Base-by-base conservation (phyloP, 163 green algal species). In the Coccomyxa subellipsoidea region DNA sequence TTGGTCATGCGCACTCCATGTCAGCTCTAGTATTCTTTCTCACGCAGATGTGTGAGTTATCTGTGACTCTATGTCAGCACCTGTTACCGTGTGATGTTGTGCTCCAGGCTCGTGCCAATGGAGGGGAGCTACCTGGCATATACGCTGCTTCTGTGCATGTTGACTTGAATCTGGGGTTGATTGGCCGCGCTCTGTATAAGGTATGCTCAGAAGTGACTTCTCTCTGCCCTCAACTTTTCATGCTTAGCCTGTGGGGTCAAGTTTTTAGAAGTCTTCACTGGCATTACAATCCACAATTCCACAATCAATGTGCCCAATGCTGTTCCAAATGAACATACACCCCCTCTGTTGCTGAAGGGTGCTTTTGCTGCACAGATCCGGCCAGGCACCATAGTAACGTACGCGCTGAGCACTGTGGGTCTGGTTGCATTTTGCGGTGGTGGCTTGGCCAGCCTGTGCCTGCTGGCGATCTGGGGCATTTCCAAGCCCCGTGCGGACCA, bases 141-240 rank as follows among this genome's bases (percentile, higher is more conserved):
- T 82, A 82, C 78, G 77, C 54, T 37, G 54, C 78, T 2, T 23
- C 7, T 21, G 78, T 59, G 54, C 78, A 82, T 31, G 54, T 82
- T 27, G 31, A 77, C 10, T 6, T 82, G 36, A 23, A 35, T 4
- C 27, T 82, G 31, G 78, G 78, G 4, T 54, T 66, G 10, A 9
- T 77, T n/a, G 36, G 78, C 0, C 78, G 78, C 35, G 34, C 36
- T 7, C 32, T 82, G 18, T 59, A 82, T 54, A 59, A 54, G 78
- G 78, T 82, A 69, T 40, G 70, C 3, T 39, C 21, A n/a, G 4
- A 35, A 73, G 66, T 73, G 21, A 36, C 27, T 34, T 18, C 1
- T 12, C 1, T 34, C 66, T 37, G 66, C 0, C 18, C n/a, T 18
- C 66, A 37, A 35, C 29, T 37, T 4, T 35, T 27, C 21, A 34